Evolutionary conservation across 2,329 filamentous ascomycete genomes (phyloP).

Genomic region (Diplocarpon mali): DNA sequence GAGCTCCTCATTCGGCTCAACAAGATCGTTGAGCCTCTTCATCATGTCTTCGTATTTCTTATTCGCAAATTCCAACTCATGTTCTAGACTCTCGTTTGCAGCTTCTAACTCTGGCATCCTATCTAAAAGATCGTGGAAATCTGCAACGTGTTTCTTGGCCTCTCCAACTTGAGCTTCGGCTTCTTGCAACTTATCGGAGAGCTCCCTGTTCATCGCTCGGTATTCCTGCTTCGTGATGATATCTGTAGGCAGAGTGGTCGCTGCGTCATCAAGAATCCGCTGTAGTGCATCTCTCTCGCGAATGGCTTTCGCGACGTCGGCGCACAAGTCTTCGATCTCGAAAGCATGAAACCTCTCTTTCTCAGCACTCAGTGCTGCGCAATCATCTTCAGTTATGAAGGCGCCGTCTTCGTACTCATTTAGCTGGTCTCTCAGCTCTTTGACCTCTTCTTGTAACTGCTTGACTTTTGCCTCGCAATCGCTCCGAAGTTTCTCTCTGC

Average conservation of each 20-base stretch:
- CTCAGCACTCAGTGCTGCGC: neutral
- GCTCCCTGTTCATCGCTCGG: neutral
- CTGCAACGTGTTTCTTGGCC: too few relatives aligned
- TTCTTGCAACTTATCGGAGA: too few relatives aligned
- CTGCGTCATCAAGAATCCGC: neutral
- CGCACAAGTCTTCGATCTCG: neutral
- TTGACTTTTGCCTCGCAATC: neutral
- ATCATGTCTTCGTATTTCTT: too few relatives aligned
- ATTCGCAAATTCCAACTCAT: too few relatives aligned
- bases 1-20: too few relatives aligned
- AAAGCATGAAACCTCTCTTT: neutral
- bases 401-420: neutral
- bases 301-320: neutral
- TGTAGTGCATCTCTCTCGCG: neutral
- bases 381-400: neutral
- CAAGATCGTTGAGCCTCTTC: too few relatives aligned
- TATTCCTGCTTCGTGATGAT: neutral
- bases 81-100: too few relatives aligned
- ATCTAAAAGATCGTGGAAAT: too few relatives aligned
- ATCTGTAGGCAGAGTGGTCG: too few relatives aligned
- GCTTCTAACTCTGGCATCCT: too few relatives aligned
- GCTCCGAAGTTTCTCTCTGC: neutral
- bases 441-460: neutral
- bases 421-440: neutral
- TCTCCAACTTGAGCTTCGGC: too few relatives aligned